These are phyloP conservation scores for Fraxinus excelsior DNA, from an alignment of 257 asterid genomes.

Conservation along the genomic window DNA sequence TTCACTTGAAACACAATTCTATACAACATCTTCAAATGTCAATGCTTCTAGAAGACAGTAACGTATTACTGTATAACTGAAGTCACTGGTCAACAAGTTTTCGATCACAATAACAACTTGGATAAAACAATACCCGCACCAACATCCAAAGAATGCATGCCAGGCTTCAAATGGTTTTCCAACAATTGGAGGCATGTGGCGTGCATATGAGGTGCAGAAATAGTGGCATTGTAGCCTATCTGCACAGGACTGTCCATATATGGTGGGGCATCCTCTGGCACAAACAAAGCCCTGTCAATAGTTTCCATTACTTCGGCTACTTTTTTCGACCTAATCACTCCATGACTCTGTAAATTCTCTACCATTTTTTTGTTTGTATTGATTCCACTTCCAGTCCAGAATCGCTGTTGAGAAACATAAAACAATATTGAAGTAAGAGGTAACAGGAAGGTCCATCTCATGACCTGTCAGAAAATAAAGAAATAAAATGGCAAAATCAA, in stretches of 20 bases:
- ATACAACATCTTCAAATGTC: not conserved
- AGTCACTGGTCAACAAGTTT: not conserved
- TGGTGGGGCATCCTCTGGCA: conserved; percentile 76
- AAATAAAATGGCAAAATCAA: conserved; percentile 16
- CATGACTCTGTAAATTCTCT: conserved; percentile 52
- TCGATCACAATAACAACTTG: not conserved
- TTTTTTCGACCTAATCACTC: conserved; percentile 55
- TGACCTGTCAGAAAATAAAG: conserved; percentile 37
- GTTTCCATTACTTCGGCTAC: conserved; percentile 81
- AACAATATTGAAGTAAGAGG: conserved; percentile 45
- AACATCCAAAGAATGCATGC: conserved; percentile 86
- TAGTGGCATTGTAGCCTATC: conserved; percentile 88
- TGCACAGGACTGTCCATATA: conserved; percentile 78
- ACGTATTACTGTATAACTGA: not conserved
- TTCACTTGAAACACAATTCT: not conserved
- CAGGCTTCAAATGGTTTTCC: conserved; percentile 85
- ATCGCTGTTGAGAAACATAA: conserved; percentile 58
- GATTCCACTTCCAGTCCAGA: conserved; percentile 50
- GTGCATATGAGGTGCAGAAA: conserved; percentile 99
- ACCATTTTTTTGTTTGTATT: conserved; percentile 62
- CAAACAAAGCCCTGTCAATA: conserved; percentile 85
- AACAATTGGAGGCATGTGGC: conserved; percentile 88
- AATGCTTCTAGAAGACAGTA: not conserved
- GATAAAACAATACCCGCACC: conserved; percentile 69
- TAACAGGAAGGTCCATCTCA: conserved; percentile 37